Evolutionary conservation across 345 rosid species (phyloP), one percentile per base, ranked within the genome.

Genomic region (Ailanthus altissimus): DNA sequence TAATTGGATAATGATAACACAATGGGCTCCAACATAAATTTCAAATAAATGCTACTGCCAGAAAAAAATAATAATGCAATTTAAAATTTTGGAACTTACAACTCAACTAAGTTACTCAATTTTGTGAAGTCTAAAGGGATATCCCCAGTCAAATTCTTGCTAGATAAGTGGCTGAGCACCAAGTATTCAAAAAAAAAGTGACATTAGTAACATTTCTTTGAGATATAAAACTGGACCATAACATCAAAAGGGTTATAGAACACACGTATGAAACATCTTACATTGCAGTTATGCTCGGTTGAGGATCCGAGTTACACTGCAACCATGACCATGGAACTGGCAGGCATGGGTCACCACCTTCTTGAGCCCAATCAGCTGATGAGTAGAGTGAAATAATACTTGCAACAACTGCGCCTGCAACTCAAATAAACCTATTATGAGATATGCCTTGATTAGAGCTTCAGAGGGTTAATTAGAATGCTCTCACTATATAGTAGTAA

Each of bases 261-360:
- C 70, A 16, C 73, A 74, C 32, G 47, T 32, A 59, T 58, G 61
- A 74, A 67, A 77, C 38, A 76, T 80, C 67, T 88, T 92, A 93
- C 99, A 92, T 80, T 47, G 85, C 71, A 79, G 82, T 80, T 83
- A 96, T 86, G 68, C 85, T 83, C 66, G 97, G 97, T 45, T 65
- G 91, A 28, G 87, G 83, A 79, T 89, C 93, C 0, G 89, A 80
- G 89, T 84, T 92, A 75, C 99, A 96, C 63, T 42, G 82, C 79
- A 96, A 87, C 99, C 98, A 96, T 5, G 97, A 88, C 98, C 97
- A 96, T 23, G 98, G 92, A 81, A 90, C 91, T 11, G 99, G 98
- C 63, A 86, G 85, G 85, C 98, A 96, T 0, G 99, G 98, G 66
- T 96, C 98, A 26, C 98, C 99, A 11, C 97, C 98, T 89, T 97